These are phyloP conservation scores for Coniochaeta sp. DNA, from an alignment of 2,329 filamentous ascomycete species.

Conservation along the genomic window DNA sequence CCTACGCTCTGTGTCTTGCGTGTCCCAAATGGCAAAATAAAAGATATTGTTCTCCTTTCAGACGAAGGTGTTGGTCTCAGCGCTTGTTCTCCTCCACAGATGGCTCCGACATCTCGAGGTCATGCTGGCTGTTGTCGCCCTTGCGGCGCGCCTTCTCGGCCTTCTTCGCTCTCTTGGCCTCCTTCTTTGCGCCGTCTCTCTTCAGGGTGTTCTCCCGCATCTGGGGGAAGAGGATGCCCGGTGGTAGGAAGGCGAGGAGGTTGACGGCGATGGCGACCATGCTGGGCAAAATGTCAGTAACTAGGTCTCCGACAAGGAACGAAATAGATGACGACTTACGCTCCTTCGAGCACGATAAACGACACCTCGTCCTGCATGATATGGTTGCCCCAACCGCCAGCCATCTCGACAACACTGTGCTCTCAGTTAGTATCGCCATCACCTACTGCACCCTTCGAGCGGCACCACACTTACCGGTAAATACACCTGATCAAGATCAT, in stretches of 20 bases:
- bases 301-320: not conserved
- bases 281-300: slow-evolving; percentile 16
- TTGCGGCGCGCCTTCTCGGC: not conserved
- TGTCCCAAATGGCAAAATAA: not conserved
- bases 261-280: slow-evolving; percentile 43
- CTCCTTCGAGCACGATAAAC: slow-evolving; percentile 52
- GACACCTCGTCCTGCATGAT: slow-evolving; percentile 57
- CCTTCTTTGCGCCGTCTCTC: too few species aligned
- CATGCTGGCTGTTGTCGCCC: not conserved
- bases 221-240: slow-evolving; percentile 47
- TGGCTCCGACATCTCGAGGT: not conserved
- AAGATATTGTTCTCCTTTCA: too few species aligned
- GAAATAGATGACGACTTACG: slow-evolving; percentile 27
- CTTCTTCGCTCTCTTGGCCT: too few species aligned
- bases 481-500: slow-evolving; percentile 45
- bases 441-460: not conserved
- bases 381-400: slow-evolving; percentile 54
- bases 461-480: slow-evolving; percentile 38
- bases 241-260: slow-evolving; percentile 45
- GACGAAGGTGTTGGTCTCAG: too few species aligned
- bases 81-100: not conserved
- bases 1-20: not conserved
- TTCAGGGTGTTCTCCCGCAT: too few species aligned
- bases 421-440: slow-evolving; percentile 2
- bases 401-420: slow-evolving; percentile 53